phyloP scores from a whole-genome alignment of 1,139 yeast species.

The Zhuliangozyma blackwelliae region DNA sequence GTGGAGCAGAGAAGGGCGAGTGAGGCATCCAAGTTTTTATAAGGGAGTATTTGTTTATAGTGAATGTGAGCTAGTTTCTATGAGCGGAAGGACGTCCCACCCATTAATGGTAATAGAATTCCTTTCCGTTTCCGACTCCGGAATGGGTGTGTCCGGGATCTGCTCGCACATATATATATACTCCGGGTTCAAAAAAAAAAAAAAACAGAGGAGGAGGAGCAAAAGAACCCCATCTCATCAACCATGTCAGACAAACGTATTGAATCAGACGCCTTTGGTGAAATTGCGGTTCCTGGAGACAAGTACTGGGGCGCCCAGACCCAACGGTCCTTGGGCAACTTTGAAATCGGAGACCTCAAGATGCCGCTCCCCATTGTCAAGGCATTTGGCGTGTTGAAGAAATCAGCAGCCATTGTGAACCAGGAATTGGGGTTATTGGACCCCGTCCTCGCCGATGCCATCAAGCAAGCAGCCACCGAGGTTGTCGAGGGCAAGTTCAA shows the following conservation, averaged over 20 bases:
- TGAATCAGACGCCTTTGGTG: slow-evolving; percentile 96
- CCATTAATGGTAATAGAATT: too few species aligned
- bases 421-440: slow-evolving; percentile 75
- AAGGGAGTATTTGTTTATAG: neutral
- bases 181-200: neutral
- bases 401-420: slow-evolving; percentile 92
- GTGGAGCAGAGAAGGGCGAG: slow-evolving; percentile 16
- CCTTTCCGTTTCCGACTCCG: too few species aligned
- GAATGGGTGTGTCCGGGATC: too few species aligned
- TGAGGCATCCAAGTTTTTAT: slow-evolving; percentile 17
- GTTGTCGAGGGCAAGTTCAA: slow-evolving; percentile 87
- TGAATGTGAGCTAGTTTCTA: too few species aligned
- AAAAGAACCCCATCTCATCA: slow-evolving; percentile 11
- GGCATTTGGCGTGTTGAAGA: slow-evolving; percentile 91
- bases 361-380: slow-evolving; percentile 89
- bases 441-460: slow-evolving; percentile 77
- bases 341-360: slow-evolving; percentile 87
- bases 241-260: slow-evolving; percentile 33
- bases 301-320: slow-evolving; percentile 99
- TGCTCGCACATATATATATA: too few species aligned
- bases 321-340: slow-evolving; percentile 87
- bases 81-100: too few species aligned
- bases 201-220: slow-evolving; percentile 1
- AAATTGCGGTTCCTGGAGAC: slow-evolving; percentile 79
- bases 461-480: slow-evolving; percentile 92